phyloP scores from a whole-genome alignment of 176 grass and related monocot species.

The Microstegium vimineum region DNA sequence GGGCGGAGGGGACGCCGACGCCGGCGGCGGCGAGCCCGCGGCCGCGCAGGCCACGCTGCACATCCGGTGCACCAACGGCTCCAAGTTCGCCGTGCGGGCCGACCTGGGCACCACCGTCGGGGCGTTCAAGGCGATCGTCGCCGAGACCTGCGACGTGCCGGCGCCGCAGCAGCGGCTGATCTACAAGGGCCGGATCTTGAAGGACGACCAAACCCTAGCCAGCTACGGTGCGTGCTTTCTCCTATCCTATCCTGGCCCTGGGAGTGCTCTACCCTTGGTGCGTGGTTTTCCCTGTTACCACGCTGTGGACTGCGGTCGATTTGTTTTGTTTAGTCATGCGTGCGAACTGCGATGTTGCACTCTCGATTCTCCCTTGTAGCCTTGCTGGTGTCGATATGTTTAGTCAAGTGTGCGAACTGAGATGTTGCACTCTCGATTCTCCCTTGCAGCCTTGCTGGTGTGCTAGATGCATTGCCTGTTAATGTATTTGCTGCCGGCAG shows the following conservation, averaged over 20 bases:
- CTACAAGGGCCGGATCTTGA: constrained; percentile 92
- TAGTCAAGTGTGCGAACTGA: neutral
- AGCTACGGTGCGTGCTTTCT: constrained; percentile 61
- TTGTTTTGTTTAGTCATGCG: neutral
- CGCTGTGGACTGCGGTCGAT: neutral
- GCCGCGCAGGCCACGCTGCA: constrained; percentile 49
- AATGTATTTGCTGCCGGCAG: neutral
- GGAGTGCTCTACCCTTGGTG: neutral
- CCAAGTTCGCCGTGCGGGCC: constrained; percentile 65
- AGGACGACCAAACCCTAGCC: constrained; percentile 86
- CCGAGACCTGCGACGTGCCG: constrained; percentile 69
- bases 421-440: neutral
- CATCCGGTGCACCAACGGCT: constrained; percentile 71
- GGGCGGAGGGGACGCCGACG: constrained; percentile 29
- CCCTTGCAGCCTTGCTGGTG: neutral
- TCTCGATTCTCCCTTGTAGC: neutral
- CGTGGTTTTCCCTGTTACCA: neutral
- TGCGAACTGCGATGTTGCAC: neutral
- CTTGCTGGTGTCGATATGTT: no score
- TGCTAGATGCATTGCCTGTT: constrained; percentile 27
- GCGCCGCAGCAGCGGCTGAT: constrained; percentile 87
- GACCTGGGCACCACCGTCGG: constrained; percentile 50
- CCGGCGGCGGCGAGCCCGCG: constrained; percentile 20
- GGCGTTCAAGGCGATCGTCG: constrained; percentile 65
- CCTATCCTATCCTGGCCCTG: neutral